Base-by-base conservation (phyloP, 805 yeast genomes). In the Metschnikowia continentalis region DNA sequence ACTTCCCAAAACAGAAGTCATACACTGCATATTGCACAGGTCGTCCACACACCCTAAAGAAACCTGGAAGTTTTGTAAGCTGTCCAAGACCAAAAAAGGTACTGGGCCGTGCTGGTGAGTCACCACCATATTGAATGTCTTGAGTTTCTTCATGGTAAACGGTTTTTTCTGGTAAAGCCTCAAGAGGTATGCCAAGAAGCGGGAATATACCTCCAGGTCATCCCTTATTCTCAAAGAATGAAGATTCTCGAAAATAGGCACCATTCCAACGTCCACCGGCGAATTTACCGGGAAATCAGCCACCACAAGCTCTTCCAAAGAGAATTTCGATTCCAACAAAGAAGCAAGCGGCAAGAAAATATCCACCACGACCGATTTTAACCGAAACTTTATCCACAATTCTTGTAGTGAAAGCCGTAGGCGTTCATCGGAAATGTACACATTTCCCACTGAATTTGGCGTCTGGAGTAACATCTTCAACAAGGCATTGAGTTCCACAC, bases 11-110 rank as follows among this genome's bases (percentile, higher is more conserved):
- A 70, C 64, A 5, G 74, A 70, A 10, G 68, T 65, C 8, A 80
- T 59, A 57, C 87, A 83, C 7, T 69, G 70, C 38, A 64, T 65
- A 48, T 51, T 55, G 41, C 68, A 65, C 54, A 81, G 74, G 0
- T 62, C 65, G 20, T 74, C 71, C 52, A 78, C 79, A 59, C 88
- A 81, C 1, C 86, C 86, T 30, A 82, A 59, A 6, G 70, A 69
- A 17, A 85, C 23, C 47, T 59, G 58, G 42, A 86, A 61, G 35
- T 69, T 70, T 42, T 66, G 61, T 6, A 70, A 51, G n/a, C 32
- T 36, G 5, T 26, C 30, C 60, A 69, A 60, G 35, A 60, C 47
- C 23, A 69, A 47, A 22, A 49, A 54, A 11, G 59, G 54, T 13
- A 60, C 32, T 5, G 46, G 32, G 33, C 54, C 49, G 43, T 49